These are phyloP conservation scores for Saraca asoca DNA, from an alignment of 331 rosid species.

Conservation along the genomic window DNA sequence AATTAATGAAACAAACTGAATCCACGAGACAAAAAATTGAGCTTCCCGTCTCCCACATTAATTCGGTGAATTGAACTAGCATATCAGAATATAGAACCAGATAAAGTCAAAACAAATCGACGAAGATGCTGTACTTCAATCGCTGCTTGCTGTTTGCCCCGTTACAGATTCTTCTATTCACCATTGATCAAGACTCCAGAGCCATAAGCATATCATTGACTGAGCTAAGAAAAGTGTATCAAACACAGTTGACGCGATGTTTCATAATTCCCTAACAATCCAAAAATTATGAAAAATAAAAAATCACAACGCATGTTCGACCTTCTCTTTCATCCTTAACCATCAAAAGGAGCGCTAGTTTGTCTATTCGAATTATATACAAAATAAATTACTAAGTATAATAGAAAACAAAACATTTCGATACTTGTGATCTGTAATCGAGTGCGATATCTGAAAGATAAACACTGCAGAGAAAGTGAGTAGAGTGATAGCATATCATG, in stretches of 20 bases:
- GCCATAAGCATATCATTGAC: conserved; percentile 27
- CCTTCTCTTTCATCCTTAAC: not conserved
- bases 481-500: conserved; percentile 43
- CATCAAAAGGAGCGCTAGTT: conserved; percentile 13
- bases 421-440: conserved; percentile 45
- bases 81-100: not conserved
- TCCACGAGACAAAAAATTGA: not conserved
- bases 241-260: conserved; percentile 16
- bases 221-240: conserved; percentile 27
- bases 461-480: conserved; percentile 5
- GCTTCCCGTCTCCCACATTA: not conserved
- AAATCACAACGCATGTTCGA: no score
- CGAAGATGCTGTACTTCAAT: not conserved
- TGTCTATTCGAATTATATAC: not conserved
- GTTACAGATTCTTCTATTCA: conserved; percentile 10
- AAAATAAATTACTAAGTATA: conserved; percentile 21
- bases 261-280: conserved; percentile 3
- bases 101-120: conserved; percentile 15
- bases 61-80: not conserved
- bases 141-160: not conserved
- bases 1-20: not conserved
- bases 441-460: not conserved
- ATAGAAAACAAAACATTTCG: conserved; percentile 7
- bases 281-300: not conserved
- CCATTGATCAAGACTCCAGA: conserved; percentile 32